phyloP scores from a whole-genome alignment of 129 eudicot species.

The Smallanthus sonchifolius region DNA sequence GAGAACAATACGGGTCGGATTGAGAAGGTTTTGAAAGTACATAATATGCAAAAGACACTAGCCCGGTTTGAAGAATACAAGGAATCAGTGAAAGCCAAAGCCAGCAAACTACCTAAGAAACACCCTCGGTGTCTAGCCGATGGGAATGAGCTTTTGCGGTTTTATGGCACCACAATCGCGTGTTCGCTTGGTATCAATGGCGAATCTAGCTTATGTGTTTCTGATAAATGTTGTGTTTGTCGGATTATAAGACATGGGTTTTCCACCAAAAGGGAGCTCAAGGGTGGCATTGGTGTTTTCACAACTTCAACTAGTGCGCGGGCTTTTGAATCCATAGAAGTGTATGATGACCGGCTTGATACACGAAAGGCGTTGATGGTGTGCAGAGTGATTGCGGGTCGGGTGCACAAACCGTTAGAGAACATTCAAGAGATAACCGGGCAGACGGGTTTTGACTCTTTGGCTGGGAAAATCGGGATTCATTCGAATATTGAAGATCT shows the following conservation, averaged over 20 bases:
- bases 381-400: slow-evolving; percentile 93
- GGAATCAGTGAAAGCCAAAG: slow-evolving; percentile 72
- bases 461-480: slow-evolving; percentile 95
- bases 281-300: slow-evolving; percentile 78
- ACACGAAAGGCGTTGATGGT: slow-evolving; percentile 81
- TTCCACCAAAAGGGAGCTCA: slow-evolving; percentile 53
- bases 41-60: slow-evolving; percentile 90
- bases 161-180: slow-evolving; percentile 80
- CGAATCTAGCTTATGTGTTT: slow-evolving; percentile 61
- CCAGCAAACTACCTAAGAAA: slow-evolving; percentile 88
- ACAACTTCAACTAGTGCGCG: slow-evolving; percentile 89
- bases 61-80: slow-evolving; percentile 86
- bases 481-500: slow-evolving; percentile 91
- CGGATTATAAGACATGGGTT: slow-evolving; percentile 78
- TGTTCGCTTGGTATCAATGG: slow-evolving; percentile 83
- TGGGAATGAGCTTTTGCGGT: slow-evolving; percentile 86
- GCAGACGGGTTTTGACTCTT: slow-evolving; percentile 88
- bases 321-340: slow-evolving; percentile 71
- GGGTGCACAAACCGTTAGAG: slow-evolving; percentile 93
- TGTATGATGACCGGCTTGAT: slow-evolving; percentile 30
- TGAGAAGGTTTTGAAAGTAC: slow-evolving; percentile 84
- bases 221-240: slow-evolving; percentile 80
- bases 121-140: slow-evolving; percentile 96
- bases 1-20: slow-evolving; percentile 75
- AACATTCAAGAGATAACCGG: slow-evolving; percentile 74